These are phyloP conservation scores for Ehretia macrophylla DNA, from an alignment of 257 asterid genomes.

Conservation along the genomic window DNA sequence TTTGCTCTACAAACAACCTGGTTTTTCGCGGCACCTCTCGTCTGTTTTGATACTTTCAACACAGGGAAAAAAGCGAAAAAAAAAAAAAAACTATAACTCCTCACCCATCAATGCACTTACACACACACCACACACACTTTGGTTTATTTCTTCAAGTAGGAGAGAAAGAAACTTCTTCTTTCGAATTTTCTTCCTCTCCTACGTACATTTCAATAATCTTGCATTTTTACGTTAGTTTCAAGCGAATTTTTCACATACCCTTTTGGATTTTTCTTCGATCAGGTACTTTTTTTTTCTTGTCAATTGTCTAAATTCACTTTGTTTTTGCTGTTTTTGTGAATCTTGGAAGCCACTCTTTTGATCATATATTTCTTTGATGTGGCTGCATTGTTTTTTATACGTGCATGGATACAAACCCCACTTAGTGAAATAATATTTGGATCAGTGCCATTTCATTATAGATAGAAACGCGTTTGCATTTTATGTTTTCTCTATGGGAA, in stretches of 20 bases:
- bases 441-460: too few relatives aligned
- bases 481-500: too few relatives aligned
- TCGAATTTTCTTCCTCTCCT: too few relatives aligned
- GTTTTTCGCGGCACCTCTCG: conserved; percentile 32
- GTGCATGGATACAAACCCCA: too few relatives aligned
- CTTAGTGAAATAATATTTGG: too few relatives aligned
- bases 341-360: background rate
- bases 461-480: too few relatives aligned
- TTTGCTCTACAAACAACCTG: background rate
- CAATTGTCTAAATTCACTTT: background rate
- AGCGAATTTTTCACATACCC: background rate
- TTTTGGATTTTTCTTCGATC: background rate
- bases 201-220: too few relatives aligned
- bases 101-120: background rate
- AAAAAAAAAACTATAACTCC: background rate
- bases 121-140: too few relatives aligned
- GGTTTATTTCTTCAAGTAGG: background rate
- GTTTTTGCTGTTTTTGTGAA: too few relatives aligned
- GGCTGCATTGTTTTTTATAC: too few relatives aligned
- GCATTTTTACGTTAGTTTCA: background rate
- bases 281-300: background rate
- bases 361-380: too few relatives aligned
- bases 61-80: background rate
- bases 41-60: conserved; percentile 14
- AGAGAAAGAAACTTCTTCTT: background rate